These are phyloP conservation scores for Exophiala calicioides DNA, from an alignment of 2,329 filamentous ascomycete genomes.

Conservation along the genomic window DNA sequence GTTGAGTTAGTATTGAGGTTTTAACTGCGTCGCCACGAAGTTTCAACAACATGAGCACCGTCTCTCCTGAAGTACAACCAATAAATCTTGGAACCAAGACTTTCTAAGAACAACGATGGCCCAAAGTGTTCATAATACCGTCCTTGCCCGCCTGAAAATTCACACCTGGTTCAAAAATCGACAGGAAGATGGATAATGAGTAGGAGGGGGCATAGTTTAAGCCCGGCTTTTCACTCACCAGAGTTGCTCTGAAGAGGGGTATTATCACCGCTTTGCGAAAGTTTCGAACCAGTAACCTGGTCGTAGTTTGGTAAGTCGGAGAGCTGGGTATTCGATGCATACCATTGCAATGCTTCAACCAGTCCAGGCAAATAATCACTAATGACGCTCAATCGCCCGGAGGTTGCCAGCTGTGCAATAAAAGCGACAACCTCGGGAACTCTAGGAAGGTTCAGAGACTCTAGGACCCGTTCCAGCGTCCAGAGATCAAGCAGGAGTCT, in stretches of 20 bases:
- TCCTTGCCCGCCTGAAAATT: not conserved
- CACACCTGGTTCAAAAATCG: too few species aligned
- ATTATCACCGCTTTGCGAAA: slow-evolving; percentile 13
- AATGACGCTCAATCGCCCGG: slow-evolving; percentile 52
- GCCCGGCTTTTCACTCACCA: slow-evolving; percentile 21
- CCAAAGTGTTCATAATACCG: too few species aligned
- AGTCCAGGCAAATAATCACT: slow-evolving; percentile 79
- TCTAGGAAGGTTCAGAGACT: slow-evolving; percentile 68
- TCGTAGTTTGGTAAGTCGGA: slow-evolving; percentile 74
- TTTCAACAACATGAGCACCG: too few species aligned
- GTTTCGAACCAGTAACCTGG: slow-evolving; percentile 32
- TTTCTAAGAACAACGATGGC: too few species aligned
- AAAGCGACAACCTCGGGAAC: slow-evolving; percentile 66
- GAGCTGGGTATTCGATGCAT: slow-evolving; percentile 72
- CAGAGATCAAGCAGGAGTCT: slow-evolving; percentile 75
- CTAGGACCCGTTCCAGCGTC: slow-evolving; percentile 75
- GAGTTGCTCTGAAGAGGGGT: slow-evolving; percentile 15
- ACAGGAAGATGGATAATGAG: not conserved
- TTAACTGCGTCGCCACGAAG: too few species aligned
- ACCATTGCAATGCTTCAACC: slow-evolving; percentile 85
- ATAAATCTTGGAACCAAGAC: too few species aligned
- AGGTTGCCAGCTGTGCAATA: slow-evolving; percentile 67
- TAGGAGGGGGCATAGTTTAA: not conserved
- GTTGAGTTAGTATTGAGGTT: slow-evolving; percentile 10
- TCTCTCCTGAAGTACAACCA: too few species aligned